phyloP scores from a whole-genome alignment of 805 yeast genomes.

The Ogataea neopini region DNA sequence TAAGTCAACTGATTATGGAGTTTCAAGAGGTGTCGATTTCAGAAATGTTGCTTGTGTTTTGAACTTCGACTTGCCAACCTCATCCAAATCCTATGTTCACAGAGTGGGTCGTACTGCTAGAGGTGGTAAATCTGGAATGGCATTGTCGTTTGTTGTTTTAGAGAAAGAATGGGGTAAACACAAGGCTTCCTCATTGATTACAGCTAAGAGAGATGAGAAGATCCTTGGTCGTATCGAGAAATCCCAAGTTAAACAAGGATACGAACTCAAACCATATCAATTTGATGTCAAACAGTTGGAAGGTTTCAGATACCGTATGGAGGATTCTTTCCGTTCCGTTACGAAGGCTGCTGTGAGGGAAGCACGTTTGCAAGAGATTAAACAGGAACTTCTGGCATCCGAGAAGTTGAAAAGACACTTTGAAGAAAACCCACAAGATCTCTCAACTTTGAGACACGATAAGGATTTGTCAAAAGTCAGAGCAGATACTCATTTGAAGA shows the following conservation, averaged over 20 bases:
- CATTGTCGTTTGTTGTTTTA: conserved; percentile 89
- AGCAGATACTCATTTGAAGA: conserved; percentile 79
- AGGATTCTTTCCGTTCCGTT: conserved; percentile 95
- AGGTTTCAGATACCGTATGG: conserved; percentile 93
- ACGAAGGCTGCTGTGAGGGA: conserved; percentile 88
- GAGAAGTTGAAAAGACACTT: conserved; percentile 92
- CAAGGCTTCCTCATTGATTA: conserved; percentile 68
- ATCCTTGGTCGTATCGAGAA: conserved; percentile 72
- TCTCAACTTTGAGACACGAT: conserved; percentile 87
- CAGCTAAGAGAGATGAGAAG: conserved; percentile 84
- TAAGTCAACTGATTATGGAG: conserved; percentile 70
- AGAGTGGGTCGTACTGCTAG: conserved; percentile 97
- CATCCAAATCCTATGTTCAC: conserved; percentile 87
- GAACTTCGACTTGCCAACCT: conserved; percentile 90
- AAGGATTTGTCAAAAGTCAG: conserved; percentile 82
- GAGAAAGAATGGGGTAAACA: conserved; percentile 85
- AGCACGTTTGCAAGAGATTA: conserved; percentile 87
- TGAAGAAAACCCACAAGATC: conserved; percentile 96
- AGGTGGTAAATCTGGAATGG: conserved; percentile 94
- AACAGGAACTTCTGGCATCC: conserved; percentile 81
- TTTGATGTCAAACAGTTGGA: conserved; percentile 92
- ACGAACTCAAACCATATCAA: conserved; percentile 80
- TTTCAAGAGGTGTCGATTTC: conserved; percentile 96
- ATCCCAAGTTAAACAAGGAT: conserved; percentile 73
- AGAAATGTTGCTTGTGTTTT: conserved; percentile 94